Base-by-base conservation (phyloP, 2,329 filamentous ascomycete species). In the Exserohilum rostratum region DNA sequence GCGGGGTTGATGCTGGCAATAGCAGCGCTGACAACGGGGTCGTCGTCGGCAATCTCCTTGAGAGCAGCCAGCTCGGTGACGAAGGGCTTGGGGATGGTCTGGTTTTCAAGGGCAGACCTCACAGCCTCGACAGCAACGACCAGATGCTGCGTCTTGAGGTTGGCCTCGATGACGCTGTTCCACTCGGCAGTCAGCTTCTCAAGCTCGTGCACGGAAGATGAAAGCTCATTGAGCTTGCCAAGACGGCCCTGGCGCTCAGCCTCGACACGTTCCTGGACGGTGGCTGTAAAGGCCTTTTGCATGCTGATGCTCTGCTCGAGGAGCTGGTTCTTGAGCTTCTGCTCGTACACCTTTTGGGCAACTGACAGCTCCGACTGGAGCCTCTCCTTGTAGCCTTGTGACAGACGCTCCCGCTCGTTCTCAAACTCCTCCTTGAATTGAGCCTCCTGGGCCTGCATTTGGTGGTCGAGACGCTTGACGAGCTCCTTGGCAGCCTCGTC, bases 51-150 rank as follows among this genome's bases (percentile, higher is more conserved):
- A 64, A 96, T 90, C 76, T 97, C 92, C 79, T 96, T 96, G 50
- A 99, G 85, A 3, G 95, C 95, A 17, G 96, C 91, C 12, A 99
- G 87, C 80, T 99, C 95, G 59, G 88, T 87, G 69, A 96, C 85
- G 75, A 99, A 99, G 3, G 95, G 95, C 37, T 86, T 85, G 17
- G 93, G 90, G 66, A 87, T 83, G 38, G 87, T 80, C 11, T 88
- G 83, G 61, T 89, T 88, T 71, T 92, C 88, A 18, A 98, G 85
- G 46, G 89, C 91, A 53, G 90, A 87, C 63, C 91, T 89, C 46
- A 98, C 92, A 34, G 93, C 91, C 73, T 99, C 95, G 27, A 98
- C 90, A 17, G 95, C 95, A 31, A 99, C 91, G 72, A 97, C 91
- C 25, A 99, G 87, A 78, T 98, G 93, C 77, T 99, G 95, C 0